Percentiles rank a stretch among this genome's conserved stretches.
Conservation (phyloP, 345 rosid species). For the Cardiospermum halicacabum region DNA sequence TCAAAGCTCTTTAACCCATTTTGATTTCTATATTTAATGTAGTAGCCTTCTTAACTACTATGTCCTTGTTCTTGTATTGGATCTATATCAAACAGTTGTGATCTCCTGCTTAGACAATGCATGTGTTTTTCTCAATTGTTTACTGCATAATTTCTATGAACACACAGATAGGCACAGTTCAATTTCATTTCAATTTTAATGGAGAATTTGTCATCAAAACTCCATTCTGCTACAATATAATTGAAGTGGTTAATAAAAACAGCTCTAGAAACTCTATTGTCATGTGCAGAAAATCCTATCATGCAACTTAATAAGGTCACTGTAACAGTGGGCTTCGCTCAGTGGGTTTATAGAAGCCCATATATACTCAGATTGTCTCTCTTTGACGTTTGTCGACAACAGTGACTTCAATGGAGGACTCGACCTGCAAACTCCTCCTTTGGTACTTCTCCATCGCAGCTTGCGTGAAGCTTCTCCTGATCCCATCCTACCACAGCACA, state of each 20-base stretch:
- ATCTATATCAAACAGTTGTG: not conserved
- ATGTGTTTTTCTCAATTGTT: not conserved
- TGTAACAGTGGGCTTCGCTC: not conserved
- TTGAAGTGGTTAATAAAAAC: no score
- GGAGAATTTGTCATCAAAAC: no score
- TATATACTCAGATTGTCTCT: not conserved
- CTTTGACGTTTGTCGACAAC: not conserved
- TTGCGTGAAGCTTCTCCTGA: conserved; percentile 61
- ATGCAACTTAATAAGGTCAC: no score
- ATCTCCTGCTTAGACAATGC: not conserved
- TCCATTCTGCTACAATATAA: no score
- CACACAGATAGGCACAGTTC: no score
- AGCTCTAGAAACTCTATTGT: no score
- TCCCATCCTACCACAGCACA: conserved; percentile 77
- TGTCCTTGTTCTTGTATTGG: not conserved
- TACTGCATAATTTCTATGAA: no score
- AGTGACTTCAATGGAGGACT: conserved; percentile 13
- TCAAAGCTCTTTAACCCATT: not conserved
- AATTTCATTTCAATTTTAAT: no score
- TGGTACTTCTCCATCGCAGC: conserved; percentile 62
- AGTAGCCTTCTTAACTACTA: not conserved
- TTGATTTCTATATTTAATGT: not conserved
- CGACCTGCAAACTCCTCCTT: conserved; percentile 28
- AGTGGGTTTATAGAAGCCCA: not conserved
- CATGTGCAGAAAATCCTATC: no score